A percentile compares a stretch with the other conserved stretches of the same genome.
Evolutionary conservation across 768 basidiomycete genomes (phyloP).

Genomic region (Psilocybe tampanensis): DNA sequence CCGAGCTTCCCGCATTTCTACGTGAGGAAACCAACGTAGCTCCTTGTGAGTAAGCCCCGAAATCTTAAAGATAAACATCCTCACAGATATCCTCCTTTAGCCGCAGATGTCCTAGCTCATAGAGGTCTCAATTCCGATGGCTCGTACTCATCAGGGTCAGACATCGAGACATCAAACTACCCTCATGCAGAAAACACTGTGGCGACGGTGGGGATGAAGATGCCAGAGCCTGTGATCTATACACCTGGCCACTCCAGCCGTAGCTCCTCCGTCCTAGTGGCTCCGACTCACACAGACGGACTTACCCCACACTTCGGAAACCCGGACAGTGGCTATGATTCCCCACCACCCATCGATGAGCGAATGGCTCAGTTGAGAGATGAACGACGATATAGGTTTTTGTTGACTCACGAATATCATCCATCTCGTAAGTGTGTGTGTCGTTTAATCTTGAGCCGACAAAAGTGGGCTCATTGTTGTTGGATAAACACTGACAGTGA

Average conservation of each 20-base stretch:
- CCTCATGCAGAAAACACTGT: constrained; percentile 38
- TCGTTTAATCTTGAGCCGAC: not conserved
- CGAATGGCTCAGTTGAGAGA: constrained; percentile 45
- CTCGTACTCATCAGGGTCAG: constrained; percentile 2
- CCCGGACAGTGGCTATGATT: constrained; percentile 39
- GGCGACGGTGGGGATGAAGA: constrained; percentile 28
- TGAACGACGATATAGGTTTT: constrained; percentile 69
- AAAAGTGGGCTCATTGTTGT: constrained; percentile 3
- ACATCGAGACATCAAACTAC: not conserved
- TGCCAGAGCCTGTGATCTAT: constrained; percentile 42
- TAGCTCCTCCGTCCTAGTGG: constrained; percentile 20
- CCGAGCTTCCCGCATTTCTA: constrained; percentile 21
- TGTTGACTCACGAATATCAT: constrained; percentile 71
- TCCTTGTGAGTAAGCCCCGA: constrained; percentile 19
- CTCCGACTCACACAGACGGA: constrained; percentile 11
- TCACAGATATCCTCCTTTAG: not conserved
- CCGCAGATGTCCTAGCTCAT: constrained; percentile 13
- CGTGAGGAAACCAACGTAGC: constrained; percentile 11
- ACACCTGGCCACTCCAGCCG: constrained; percentile 31
- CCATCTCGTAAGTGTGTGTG: constrained; percentile 53
- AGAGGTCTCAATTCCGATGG: constrained; percentile 4
- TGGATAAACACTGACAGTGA: constrained; percentile 42
- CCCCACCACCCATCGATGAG: constrained; percentile 44
- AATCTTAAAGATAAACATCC: not conserved
- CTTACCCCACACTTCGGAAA: constrained; percentile 14